Evolutionary conservation across 2,329 filamentous ascomycete genomes (phyloP).

Genomic region (Penicillium griseofulvum): DNA sequence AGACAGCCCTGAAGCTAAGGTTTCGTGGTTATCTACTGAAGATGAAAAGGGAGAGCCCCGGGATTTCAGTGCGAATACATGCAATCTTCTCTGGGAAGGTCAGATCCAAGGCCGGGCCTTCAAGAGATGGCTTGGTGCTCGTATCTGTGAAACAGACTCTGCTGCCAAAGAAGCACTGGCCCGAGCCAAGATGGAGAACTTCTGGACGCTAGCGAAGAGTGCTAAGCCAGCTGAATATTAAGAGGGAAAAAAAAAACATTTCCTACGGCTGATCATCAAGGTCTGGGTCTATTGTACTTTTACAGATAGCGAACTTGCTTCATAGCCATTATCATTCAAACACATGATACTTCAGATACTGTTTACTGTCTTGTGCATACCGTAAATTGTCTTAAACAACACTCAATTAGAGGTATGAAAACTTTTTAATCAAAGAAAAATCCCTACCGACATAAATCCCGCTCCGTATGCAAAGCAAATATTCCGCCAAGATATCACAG

Average conservation of each 20-base stretch:
- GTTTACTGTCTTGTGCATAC: neutral
- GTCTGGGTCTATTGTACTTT: constrained; percentile 3
- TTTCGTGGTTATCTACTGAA: constrained; percentile 73
- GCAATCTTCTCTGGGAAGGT: constrained; percentile 84
- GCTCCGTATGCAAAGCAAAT: constrained; percentile 30
- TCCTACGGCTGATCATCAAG: neutral
- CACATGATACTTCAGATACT: neutral
- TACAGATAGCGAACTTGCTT: constrained; percentile 6
- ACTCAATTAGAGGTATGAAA: constrained; percentile 2
- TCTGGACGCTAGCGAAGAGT: constrained; percentile 87
- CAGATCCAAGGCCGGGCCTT: constrained; percentile 78
- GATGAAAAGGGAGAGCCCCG: constrained; percentile 75
- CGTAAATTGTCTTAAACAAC: neutral
- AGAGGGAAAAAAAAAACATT: neutral
- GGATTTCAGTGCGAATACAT: constrained; percentile 78
- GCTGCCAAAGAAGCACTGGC: constrained; percentile 79
- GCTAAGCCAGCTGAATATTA: constrained; percentile 40
- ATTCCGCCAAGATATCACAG: constrained; percentile 11
- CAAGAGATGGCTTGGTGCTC: constrained; percentile 76
- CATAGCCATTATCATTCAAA: constrained; percentile 5
- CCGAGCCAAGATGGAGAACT: constrained; percentile 86
- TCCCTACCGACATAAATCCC: constrained; percentile 14
- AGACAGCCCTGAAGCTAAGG: constrained; percentile 60
- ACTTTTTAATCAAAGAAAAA: constrained; percentile 8
- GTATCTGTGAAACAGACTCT: constrained; percentile 88